phyloP scores from a whole-genome alignment of 306 rosid species.

The Senna siamea region DNA sequence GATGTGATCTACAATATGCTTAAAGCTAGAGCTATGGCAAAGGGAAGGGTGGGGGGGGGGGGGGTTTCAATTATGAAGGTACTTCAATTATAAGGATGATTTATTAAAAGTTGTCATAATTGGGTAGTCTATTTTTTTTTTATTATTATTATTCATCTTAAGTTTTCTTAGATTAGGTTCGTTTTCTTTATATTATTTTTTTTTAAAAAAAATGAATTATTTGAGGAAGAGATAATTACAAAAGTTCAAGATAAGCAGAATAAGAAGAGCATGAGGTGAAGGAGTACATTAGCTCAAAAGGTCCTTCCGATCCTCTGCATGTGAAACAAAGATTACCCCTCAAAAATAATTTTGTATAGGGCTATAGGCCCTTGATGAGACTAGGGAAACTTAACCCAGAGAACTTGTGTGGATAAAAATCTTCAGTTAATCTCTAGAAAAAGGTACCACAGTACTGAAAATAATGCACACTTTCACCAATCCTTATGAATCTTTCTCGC shows the following conservation, averaged over 20 bases:
- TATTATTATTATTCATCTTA: not conserved
- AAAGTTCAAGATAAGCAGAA: not conserved
- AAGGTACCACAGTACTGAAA: not conserved
- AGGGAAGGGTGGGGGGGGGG: not conserved
- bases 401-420: not conserved
- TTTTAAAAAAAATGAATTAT: not conserved
- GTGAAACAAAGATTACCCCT: not conserved
- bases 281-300: not conserved
- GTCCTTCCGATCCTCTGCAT: not conserved
- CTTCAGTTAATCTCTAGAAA: not conserved
- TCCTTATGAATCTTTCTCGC: not conserved
- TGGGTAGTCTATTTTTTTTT: not conserved
- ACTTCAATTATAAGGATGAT: not conserved
- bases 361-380: not conserved
- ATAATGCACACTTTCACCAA: not conserved
- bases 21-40: not conserved
- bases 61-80: not conserved
- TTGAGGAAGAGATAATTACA: not conserved
- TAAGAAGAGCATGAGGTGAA: not conserved
- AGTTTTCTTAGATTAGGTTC: not conserved
- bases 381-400: not conserved
- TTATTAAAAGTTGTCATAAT: not conserved
- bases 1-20: not conserved
- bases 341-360: not conserved
- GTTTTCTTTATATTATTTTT: no score